Base-by-base conservation (phyloP, 2,329 filamentous ascomycete genomes). In the Sporothrix humicola region DNA sequence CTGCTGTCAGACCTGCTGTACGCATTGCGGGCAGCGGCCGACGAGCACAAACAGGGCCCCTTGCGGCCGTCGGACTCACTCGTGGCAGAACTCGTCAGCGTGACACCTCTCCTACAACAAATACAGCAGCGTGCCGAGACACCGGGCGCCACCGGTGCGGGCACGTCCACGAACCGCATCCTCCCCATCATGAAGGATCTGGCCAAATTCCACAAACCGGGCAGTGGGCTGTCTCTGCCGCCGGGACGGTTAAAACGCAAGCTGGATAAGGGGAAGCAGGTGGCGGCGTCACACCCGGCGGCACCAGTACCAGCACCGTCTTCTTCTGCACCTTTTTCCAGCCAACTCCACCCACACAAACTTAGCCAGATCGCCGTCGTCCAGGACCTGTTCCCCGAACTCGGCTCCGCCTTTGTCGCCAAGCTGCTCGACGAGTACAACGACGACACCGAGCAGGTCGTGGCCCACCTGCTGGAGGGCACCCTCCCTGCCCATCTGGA, bases 331-430 rank as follows among this genome's bases (percentile, higher is more conserved):
- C 61, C 31, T 3, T 23, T 3, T 3, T 26, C n/a, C n/a, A n/a
- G n/a, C 81, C 2, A 85, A 87, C 84, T 95, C 48, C 93, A 96
- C 78, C 84, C 95, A 26, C 94, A 97, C 81, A 90, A 87, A 58
- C 92, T 97, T 89, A 95, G 92, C 77, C 89, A 95, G 68, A 90
- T 98, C 70, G 92, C 92, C 0, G 93, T 97, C 80, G 87, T 99
- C n/a, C 94, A 97, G 79, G 95, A 99, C 79, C 85, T 98, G 0
- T 98, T 98, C 79, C 94, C 95, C 0, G 90, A 97, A 75, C 85
- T 98, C 10, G 94, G 95, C 5, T 91, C 93, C 3, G 93, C 88
- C 0, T 98, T 97, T 79, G 85, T 98, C 17, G 87, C 93, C 20
- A 92, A 88, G 77, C 86, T 97, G 10, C 85, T 98, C 31, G 92